Evolutionary conservation across 2,329 filamentous ascomycete genomes (phyloP).

Genomic region (Trichoderma aggressivum): DNA sequence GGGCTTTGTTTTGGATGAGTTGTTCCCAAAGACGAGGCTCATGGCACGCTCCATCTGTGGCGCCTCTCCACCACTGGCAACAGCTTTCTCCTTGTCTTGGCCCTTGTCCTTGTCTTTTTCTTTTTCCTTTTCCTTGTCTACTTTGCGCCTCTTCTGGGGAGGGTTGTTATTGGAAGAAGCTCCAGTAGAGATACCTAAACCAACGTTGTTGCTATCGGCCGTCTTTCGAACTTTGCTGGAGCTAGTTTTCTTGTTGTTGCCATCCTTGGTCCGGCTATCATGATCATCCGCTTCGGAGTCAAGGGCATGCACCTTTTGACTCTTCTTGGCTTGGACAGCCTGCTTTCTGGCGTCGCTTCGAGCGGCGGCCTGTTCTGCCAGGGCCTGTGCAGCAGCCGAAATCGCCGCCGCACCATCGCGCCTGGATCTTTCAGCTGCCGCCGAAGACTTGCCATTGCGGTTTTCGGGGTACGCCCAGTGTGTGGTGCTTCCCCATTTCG

Average conservation of each 20-base stretch:
- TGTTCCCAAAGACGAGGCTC: constrained; percentile 53
- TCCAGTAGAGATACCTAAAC: constrained; percentile 63
- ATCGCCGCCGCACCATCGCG: constrained; percentile 76
- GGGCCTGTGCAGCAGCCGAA: constrained; percentile 70
- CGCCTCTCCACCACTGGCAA: constrained; percentile 38
- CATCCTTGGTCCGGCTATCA: constrained; percentile 48
- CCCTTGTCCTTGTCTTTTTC: constrained; percentile 71
- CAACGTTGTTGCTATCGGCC: constrained; percentile 52
- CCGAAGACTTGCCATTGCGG: constrained; percentile 61
- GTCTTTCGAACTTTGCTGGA: constrained; percentile 63
- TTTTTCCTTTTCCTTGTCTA: constrained; percentile 62
- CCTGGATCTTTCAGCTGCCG: constrained; percentile 69
- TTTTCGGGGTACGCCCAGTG: constrained; percentile 97
- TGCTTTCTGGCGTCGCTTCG: constrained; percentile 84
- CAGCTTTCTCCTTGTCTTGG: constrained; percentile 50
- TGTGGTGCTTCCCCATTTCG: constrained; percentile 82
- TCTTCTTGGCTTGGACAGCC: constrained; percentile 72
- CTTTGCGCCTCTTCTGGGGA: constrained; percentile 73
- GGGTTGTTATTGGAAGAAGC: constrained; percentile 50
- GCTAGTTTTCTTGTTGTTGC: constrained; percentile 57
- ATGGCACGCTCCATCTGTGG: constrained; percentile 65
- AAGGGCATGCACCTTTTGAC: constrained; percentile 62
- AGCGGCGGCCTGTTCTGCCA: constrained; percentile 79
- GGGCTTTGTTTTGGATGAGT: constrained; percentile 52
- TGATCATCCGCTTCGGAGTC: constrained; percentile 80